These are phyloP conservation scores for Nigrospora oryzae DNA, from an alignment of 2,329 filamentous ascomycete species.

Conservation along the genomic window DNA sequence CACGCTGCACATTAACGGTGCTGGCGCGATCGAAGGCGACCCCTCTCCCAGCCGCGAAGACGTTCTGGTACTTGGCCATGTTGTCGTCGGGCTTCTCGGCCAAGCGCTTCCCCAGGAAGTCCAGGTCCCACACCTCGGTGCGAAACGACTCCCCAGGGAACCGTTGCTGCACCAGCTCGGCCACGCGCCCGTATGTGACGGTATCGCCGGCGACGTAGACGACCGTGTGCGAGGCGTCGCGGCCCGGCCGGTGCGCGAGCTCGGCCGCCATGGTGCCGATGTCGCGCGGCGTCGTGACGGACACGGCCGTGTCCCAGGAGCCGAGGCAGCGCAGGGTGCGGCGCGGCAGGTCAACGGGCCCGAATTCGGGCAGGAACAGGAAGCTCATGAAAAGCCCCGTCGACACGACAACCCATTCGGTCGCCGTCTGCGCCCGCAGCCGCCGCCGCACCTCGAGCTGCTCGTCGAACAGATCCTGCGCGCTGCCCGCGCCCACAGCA, in stretches of 20 bases:
- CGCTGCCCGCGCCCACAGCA: slow-evolving; percentile 45
- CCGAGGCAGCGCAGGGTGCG: slow-evolving; percentile 45
- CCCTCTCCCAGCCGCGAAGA: slow-evolving; percentile 42
- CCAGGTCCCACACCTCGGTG: slow-evolving; percentile 33
- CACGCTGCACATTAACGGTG: slow-evolving; percentile 36
- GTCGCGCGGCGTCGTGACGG: slow-evolving; percentile 53
- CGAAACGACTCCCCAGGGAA: slow-evolving; percentile 26
- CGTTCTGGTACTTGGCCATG: slow-evolving; percentile 43
- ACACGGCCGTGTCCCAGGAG: slow-evolving; percentile 53
- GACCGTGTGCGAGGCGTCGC: slow-evolving; percentile 22
- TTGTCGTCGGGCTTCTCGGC: slow-evolving; percentile 31
- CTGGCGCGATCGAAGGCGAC: slow-evolving; percentile 40
- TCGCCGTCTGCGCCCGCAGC: slow-evolving; percentile 36
- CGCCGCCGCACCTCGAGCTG: slow-evolving; percentile 50
- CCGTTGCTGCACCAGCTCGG: slow-evolving; percentile 35
- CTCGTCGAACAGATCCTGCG: slow-evolving; percentile 61
- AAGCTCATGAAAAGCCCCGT: slow-evolving; percentile 66
- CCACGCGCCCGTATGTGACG: slow-evolving; percentile 38
- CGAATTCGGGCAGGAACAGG: slow-evolving; percentile 54
- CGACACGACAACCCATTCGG: slow-evolving; percentile 57
- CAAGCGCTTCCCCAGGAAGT: slow-evolving; percentile 30
- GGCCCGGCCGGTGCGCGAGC: slow-evolving; percentile 33
- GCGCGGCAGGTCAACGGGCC: slow-evolving; percentile 43
- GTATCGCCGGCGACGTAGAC: slow-evolving; percentile 48
- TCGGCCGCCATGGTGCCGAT: slow-evolving; percentile 55